Evolutionary conservation across 1,284 basidiomycete species (phyloP), one percentile per base, ranked within the genome.

Genomic region (Grifola frondosa): DNA sequence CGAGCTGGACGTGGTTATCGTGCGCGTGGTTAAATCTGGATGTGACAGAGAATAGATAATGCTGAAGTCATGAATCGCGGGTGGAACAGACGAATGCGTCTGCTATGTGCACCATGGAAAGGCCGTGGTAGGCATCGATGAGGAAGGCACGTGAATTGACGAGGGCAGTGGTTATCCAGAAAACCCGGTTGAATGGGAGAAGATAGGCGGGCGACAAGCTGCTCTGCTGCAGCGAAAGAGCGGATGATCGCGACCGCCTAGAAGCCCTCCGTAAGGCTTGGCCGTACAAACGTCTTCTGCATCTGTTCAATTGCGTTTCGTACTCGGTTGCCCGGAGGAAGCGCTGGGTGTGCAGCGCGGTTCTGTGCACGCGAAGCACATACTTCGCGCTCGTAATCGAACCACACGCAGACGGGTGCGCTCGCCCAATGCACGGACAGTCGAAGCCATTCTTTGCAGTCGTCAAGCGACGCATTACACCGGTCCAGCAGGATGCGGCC

Each of bases 331-430:
- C 80, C n/a, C 3, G 80, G 76, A 2, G 74, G 73, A 3, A 83
- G 66, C 4, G 78, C 80, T 5, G 79, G 78, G 49, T 84, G 80
- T n/a, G 66, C 70, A 9, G 70, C 60, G 4, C 80, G 69, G 56
- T 66, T 68, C 59, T 81, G 77, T 15, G 80, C 77, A n/a, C 80
- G 68, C 13, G 73, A 70, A 11, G 61, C 58, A 57, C 80, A 83
- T 7, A 82, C 61, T 3, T 65, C 67, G 7, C 58, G 49, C 29
- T 70, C 63, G 49, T 79, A 80, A 57, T 81, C 78, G 53, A 84
- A 81, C 66, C 69, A 77, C 17, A 82, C 64, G 49, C 73, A 77
- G 13, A 78, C 64, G 1, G 77, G 73, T 2, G 67, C 56, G 1
- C 39, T 52, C 4, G 66, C 65, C 75, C 76, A 77, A 47, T 66